Percentiles rank a stretch among this genome's conserved stretches.
Conservation (phyloP, 345 rosid species). For the Corymbia maculata region DNA sequence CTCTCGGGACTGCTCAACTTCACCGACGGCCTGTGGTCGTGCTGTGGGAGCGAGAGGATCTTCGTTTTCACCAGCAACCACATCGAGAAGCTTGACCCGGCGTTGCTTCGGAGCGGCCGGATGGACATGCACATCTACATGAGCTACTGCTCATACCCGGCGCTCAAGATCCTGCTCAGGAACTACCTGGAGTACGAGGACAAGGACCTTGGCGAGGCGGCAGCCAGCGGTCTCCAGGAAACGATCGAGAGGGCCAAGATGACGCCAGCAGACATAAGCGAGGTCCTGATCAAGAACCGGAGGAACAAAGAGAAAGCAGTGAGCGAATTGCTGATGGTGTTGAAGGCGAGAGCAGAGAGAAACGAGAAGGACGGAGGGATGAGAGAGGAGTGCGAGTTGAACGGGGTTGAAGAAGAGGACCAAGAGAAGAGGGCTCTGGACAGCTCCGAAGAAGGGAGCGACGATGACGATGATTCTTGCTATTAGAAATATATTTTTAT, state of each 20-base stretch:
- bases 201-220: background rate
- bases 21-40: background rate
- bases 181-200: background rate
- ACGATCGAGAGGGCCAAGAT: background rate
- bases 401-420: background rate
- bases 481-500: background rate
- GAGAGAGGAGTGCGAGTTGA: background rate
- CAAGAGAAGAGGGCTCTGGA: background rate
- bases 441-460: background rate
- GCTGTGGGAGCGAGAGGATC: background rate
- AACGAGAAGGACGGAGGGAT: background rate
- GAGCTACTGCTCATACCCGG: background rate
- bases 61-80: background rate
- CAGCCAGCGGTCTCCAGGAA: constrained; percentile 31
- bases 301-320: constrained; percentile 15
- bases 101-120: background rate
- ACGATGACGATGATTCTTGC: background rate
- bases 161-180: constrained; percentile 41
- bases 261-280: background rate
- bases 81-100: background rate
- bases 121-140: background rate
- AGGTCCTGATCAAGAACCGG: constrained; percentile 52
- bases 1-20: constrained; percentile 11
- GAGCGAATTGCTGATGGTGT: background rate
- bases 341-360: background rate